Percentiles rank a stretch among this genome's conserved stretches.
Conservation (phyloP, 345 rosid species). For the Kandelia obovata region DNA sequence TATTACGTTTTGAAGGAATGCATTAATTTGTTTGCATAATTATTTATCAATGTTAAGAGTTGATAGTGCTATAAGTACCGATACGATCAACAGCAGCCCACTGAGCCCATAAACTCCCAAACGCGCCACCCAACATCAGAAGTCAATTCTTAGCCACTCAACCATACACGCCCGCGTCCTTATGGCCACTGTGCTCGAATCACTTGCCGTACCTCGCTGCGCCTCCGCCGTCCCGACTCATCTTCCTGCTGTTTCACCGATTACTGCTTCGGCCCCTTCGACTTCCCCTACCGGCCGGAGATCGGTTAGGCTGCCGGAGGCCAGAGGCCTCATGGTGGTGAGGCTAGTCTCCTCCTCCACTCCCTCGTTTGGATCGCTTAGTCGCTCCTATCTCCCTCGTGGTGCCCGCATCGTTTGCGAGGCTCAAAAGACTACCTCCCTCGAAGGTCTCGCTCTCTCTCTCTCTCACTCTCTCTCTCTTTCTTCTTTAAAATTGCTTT, state of each 20-base stretch:
- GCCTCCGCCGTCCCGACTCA: not conserved
- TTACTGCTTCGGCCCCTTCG: conserved; percentile 13
- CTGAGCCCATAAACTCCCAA: no score
- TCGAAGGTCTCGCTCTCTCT: conserved; percentile 24
- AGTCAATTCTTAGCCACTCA: no score
- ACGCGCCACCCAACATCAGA: no score
- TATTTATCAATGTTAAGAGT: no score
- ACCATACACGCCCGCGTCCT: not conserved
- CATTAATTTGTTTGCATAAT: no score
- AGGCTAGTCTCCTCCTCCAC: conserved; percentile 9
- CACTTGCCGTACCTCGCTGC: conserved; percentile 24
- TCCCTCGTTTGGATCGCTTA: conserved; percentile 14
- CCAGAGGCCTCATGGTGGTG: conserved; percentile 34
- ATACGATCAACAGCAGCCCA: no score
- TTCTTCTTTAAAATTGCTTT: not conserved
- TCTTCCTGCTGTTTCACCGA: not conserved
- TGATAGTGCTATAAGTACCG: no score
- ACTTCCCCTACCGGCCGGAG: conserved; percentile 7
- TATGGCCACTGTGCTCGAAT: conserved; percentile 40
- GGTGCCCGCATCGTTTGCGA: conserved; percentile 35
- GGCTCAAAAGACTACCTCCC: conserved; percentile 37
- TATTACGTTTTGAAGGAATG: no score
- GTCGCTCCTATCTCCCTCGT: conserved; percentile 11
- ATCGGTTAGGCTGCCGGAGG: conserved; percentile 24
- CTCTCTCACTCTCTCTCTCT: not conserved